Conservation (phyloP, 768 basidiomycete genomes). For the Hericium rajendrae region DNA sequence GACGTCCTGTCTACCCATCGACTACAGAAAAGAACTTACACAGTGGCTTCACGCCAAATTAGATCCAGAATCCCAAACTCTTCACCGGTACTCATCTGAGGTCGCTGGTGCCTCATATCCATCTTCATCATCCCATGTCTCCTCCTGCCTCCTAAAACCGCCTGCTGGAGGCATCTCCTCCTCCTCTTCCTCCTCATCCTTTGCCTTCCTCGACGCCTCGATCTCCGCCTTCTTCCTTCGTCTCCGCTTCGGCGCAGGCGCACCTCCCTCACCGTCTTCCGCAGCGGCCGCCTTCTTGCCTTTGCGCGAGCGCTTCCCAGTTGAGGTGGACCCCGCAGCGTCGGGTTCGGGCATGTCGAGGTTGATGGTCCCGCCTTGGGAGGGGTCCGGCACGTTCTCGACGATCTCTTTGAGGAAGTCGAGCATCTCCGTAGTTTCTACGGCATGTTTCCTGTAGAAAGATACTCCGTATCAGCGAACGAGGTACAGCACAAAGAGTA, state of each 20-base stretch:
- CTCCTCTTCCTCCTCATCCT: constrained; percentile 27
- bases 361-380: constrained; percentile 71
- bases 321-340: constrained; percentile 35
- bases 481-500: background rate
- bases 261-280: constrained; percentile 25
- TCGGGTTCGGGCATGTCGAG: constrained; percentile 55
- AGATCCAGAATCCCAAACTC: background rate
- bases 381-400: constrained; percentile 77
- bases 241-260: constrained; percentile 36
- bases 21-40: background rate
- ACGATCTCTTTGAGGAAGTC: constrained; percentile 95
- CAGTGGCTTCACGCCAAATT: background rate
- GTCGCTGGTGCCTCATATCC: background rate
- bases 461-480: background rate
- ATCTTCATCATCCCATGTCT: constrained; percentile 1
- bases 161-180: constrained; percentile 5
- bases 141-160: background rate
- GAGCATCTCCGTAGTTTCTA: constrained; percentile 78
- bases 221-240: constrained; percentile 39
- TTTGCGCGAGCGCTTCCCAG: constrained; percentile 43
- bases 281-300: constrained; percentile 38
- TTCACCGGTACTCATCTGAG: background rate
- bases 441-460: constrained; percentile 75
- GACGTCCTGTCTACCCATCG: background rate
- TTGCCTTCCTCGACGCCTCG: constrained; percentile 25